Evolutionary conservation across 2,329 filamentous ascomycete genomes (phyloP).

Genomic region (Phyllosticta ampelicida): DNA sequence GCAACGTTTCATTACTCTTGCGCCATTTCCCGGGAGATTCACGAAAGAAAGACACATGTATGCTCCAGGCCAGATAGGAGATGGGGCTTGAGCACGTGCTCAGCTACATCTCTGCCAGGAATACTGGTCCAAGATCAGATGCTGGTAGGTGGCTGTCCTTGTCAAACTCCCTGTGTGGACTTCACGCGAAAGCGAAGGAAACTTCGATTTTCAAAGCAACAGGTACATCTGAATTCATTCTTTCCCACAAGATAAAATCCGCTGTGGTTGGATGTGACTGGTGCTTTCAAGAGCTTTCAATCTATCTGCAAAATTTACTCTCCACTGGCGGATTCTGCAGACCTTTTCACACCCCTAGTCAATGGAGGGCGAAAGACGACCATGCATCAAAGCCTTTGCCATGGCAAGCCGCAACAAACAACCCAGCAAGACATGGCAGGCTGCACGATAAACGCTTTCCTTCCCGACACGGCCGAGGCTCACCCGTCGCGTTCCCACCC

Average conservation of each 20-base stretch:
- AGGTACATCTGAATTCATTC: background rate
- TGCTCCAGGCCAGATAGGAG: too few species aligned
- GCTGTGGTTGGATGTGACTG: background rate
- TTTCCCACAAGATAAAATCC: background rate
- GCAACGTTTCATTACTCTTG: background rate
- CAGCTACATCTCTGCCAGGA: background rate
- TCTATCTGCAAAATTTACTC: background rate
- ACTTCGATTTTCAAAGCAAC: background rate
- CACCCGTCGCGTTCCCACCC: background rate
- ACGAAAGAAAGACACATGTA: background rate
- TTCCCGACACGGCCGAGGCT: background rate
- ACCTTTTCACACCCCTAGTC: background rate
- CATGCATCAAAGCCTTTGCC: background rate
- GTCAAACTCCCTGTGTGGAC: background rate
- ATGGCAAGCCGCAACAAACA: background rate
- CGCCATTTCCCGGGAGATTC: background rate
- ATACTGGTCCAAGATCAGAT: background rate
- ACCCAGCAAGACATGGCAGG: background rate
- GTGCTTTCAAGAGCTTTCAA: background rate
- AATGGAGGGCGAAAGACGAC: background rate
- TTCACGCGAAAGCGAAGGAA: background rate
- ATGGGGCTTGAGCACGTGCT: too few species aligned
- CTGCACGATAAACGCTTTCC: background rate
- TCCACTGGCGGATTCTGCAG: background rate
- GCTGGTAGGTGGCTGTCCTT: background rate